phyloP scores from a whole-genome alignment of 2,329 filamentous ascomycete species.

The Akanthomyces muscarius region DNA sequence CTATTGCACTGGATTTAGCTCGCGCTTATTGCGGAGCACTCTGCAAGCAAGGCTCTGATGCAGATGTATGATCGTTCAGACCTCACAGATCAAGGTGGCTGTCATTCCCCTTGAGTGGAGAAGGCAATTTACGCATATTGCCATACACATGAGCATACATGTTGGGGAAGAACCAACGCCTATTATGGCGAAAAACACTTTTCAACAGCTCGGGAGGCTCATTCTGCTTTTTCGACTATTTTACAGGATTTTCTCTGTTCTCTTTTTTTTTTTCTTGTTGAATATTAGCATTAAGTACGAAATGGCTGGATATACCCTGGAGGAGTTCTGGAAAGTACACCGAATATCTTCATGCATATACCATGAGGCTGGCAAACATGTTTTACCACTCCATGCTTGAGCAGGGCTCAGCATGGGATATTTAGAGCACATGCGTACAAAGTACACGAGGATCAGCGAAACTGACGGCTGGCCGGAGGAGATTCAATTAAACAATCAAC shows the following conservation, averaged over 20 bases:
- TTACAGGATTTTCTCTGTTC: background rate
- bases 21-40: too few relatives aligned
- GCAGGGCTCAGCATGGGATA: conserved; percentile 10
- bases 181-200: background rate
- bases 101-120: background rate
- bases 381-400: conserved; percentile 1
- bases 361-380: background rate
- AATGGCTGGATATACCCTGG: conserved; percentile 17
- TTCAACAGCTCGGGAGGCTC: background rate
- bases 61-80: conserved; percentile 7
- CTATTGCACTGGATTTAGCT: background rate
- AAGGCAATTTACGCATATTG: background rate
- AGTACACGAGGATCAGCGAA: background rate
- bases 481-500: conserved; percentile 2
- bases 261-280: conserved; percentile 8
- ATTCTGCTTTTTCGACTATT: background rate
- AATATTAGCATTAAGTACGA: conserved; percentile 9
- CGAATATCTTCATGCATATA: background rate
- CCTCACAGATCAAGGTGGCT: background rate
- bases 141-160: background rate
- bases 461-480: background rate
- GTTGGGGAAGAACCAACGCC: background rate
- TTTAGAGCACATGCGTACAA: conserved; percentile 4
- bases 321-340: conserved; percentile 7
- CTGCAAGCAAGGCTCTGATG: background rate